Evolutionary conservation across 139 green algal species (phyloP), one percentile per base, ranked within the genome.

Genomic region (Penium margaritaceum): DNA sequence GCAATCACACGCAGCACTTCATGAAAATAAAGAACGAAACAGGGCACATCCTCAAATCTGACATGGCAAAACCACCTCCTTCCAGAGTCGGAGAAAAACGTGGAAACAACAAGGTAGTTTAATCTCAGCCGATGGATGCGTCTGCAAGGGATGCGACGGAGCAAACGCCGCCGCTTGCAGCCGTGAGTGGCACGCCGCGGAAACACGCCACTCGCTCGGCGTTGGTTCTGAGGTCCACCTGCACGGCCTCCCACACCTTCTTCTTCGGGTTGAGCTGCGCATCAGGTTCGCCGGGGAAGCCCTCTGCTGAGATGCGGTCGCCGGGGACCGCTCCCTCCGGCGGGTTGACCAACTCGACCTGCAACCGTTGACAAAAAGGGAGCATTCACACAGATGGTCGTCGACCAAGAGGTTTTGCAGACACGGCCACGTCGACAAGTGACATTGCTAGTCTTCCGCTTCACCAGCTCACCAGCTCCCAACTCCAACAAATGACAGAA

Each of bases 341-440:
- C 17, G 92, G 92, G 47, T 88, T 83, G 14, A 96, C 81, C 51
- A 96, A 79, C 82, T 96, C 92, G 21, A 76, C 65, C 73, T 76
- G 63, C n/a, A n/a, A n/a, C n/a, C n/a, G n/a, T n/a, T n/a, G n/a
- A n/a, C n/a, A n/a, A n/a, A n/a, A n/a, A n/a, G n/a, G n/a, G n/a
- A n/a, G n/a, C n/a, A n/a, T n/a, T n/a, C n/a, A n/a, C n/a, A n/a
- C n/a, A n/a, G n/a, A n/a, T n/a, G n/a, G n/a, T n/a, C n/a, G n/a
- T n/a, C n/a, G n/a, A n/a, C n/a, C n/a, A n/a, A n/a, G n/a, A n/a
- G n/a, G n/a, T n/a, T n/a, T n/a, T n/a, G n/a, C n/a, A n/a, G n/a
- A n/a, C n/a, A n/a, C n/a, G n/a, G n/a, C n/a, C n/a, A n/a, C n/a
- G n/a, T n/a, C n/a, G n/a, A n/a, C n/a, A n/a, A n/a, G n/a, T n/a